These are phyloP conservation scores for Alternaria gaisen DNA, from an alignment of 2,329 filamentous ascomycete genomes.

Conservation along the genomic window DNA sequence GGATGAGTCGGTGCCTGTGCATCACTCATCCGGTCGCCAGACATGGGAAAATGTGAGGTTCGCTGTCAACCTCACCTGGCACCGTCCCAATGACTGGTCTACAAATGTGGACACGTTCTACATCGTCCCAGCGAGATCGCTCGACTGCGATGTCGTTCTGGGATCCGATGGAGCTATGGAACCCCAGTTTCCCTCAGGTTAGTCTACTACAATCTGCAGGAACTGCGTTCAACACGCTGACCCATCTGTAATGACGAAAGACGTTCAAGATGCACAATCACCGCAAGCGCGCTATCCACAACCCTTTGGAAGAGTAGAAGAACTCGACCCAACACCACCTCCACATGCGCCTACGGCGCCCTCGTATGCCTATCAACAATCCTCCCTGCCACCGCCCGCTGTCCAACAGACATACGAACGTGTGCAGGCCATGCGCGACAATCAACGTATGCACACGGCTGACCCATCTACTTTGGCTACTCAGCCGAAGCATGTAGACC, in stretches of 20 bases:
- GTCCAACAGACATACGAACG: background rate
- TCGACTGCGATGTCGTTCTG: background rate
- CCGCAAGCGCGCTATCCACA: background rate
- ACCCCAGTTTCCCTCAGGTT: background rate
- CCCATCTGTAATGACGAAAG: background rate
- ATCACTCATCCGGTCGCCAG: fast-evolving
- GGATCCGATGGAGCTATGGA: background rate
- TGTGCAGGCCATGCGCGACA: background rate
- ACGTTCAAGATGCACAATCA: background rate
- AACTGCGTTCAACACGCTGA: background rate
- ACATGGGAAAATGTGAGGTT: background rate
- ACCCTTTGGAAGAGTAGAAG: background rate
- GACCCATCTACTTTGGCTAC: background rate
- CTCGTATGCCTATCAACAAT: background rate
- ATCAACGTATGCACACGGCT: background rate
- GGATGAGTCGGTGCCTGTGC: background rate
- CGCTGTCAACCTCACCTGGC: background rate
- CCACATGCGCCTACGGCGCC: background rate
- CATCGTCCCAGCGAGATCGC: background rate
- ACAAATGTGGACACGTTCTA: background rate
- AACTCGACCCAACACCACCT: background rate
- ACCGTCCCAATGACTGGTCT: fast-evolving
- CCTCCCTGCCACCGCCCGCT: background rate
- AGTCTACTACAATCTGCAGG: background rate
- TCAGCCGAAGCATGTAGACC: background rate